Base-by-base conservation (phyloP, 2,329 filamentous ascomycete species). In the Alternaria sp. region DNA sequence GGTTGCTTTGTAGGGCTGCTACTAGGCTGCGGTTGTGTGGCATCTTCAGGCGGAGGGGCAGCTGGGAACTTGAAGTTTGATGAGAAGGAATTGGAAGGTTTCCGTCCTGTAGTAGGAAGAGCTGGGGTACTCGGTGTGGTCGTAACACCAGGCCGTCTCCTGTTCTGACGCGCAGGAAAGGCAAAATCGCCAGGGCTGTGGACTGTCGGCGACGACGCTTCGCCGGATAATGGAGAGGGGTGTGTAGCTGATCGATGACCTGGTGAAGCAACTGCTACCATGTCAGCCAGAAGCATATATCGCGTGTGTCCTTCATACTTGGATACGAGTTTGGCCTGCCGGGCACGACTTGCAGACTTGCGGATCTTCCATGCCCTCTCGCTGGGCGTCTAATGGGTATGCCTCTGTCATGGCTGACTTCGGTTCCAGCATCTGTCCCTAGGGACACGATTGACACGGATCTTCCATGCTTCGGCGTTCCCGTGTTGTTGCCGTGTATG, bases 331-430 rank as follows among this genome's bases (percentile, higher is more conserved):
- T 75, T 46, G 73, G 75, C 28, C 74, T 67, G 54, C 75, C 84
- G 48, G 88, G 83, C 64, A 87, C 76, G 67, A 94, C 90, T 76
- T 97, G 93, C 61, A 97, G 81, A 81, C 93, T 97, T 25, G 92
- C 88, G 38, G 93, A 93, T 54, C 93, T 86, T 49, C 85, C 88
- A 82, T 97, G 93, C 5, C 89, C 87, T 69, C 88, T 87, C 18
- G 73, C 75, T 20, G 87, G 85, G 54, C 87, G 84, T 53, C 75
- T 74, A 10, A 73, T 68, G 4, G 69, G 61, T 34, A 65, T 57
- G 27, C 67, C 61, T 16, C 72, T 62, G 22, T 76, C 71, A 52
- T 74, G 68, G 51, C 69, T 74, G 25, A 60, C 65, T 38, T 77
- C 76, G 1, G 71, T 73, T 16, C 74, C 73, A 2, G 71, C 71